A percentile compares a stretch with the other conserved stretches of the same genome.
These are phyloP conservation scores for Begonia fuchsioides DNA, from an alignment of 306 rosid genomes.

Conservation along the genomic window DNA sequence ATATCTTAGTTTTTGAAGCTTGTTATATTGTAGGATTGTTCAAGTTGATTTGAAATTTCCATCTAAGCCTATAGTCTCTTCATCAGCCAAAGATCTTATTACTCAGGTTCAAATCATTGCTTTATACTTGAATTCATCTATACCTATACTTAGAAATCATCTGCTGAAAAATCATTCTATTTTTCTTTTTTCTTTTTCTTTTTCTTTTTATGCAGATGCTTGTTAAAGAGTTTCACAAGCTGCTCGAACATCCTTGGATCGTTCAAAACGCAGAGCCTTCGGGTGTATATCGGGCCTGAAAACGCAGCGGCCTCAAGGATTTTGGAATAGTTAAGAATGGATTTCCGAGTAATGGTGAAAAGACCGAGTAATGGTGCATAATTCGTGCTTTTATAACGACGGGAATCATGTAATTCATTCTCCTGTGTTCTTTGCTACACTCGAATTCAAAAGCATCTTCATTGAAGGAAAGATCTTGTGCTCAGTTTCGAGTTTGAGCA, in stretches of 20 bases:
- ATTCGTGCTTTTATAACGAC: too few species aligned
- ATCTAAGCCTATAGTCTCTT: slow-evolving; percentile 75
- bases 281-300: slow-evolving; percentile 58
- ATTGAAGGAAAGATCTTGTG: too few species aligned
- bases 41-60: slow-evolving; percentile 97
- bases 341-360: too few species aligned
- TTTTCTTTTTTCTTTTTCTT: too few species aligned
- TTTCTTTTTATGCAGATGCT: slow-evolving; percentile 78
- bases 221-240: slow-evolving; percentile 81
- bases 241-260: slow-evolving; percentile 95
- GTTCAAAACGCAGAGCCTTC: slow-evolving; percentile 94
- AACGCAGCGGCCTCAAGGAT: too few species aligned
- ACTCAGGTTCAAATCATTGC: slow-evolving; percentile 43
- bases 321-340: too few species aligned
- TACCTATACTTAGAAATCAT: neutral
- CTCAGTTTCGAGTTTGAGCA: too few species aligned
- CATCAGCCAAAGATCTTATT: slow-evolving; percentile 85
- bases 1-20: neutral
- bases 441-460: too few species aligned
- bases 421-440: too few species aligned
- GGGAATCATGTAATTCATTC: too few species aligned
- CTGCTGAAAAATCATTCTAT: slow-evolving; percentile 4
- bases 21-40: slow-evolving; percentile 47
- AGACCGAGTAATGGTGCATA: too few species aligned
- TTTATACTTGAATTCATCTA: too few species aligned